These are phyloP conservation scores for Flagelloscypha sp. DNA, from an alignment of 768 basidiomycete species.

Conservation along the genomic window DNA sequence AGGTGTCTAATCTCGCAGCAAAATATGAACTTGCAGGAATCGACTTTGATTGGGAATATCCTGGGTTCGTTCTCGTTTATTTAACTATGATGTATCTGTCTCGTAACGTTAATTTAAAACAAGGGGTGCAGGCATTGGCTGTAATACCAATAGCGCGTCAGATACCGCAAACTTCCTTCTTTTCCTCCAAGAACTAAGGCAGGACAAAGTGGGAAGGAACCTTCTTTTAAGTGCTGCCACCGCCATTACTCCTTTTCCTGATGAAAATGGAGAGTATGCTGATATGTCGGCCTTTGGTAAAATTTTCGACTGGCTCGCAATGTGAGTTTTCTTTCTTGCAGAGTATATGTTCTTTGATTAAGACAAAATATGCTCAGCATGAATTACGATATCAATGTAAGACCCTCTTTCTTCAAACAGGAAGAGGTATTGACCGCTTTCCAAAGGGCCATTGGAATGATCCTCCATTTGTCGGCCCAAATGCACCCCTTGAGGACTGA, in stretches of 20 bases:
- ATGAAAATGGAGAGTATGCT: conserved; percentile 45
- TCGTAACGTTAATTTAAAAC: too few relatives aligned
- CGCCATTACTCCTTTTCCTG: conserved; percentile 32
- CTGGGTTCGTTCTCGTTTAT: too few relatives aligned
- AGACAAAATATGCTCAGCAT: conserved; percentile 43
- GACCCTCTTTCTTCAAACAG: background rate
- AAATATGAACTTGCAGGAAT: conserved; percentile 54
- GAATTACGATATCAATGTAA: conserved; percentile 59
- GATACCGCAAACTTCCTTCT: conserved; percentile 76
- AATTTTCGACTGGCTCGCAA: conserved; percentile 44
- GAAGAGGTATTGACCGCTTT: background rate
- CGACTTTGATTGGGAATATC: conserved; percentile 79
- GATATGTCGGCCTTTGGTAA: conserved; percentile 69
- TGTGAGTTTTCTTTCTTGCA: too few relatives aligned
- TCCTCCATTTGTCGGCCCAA: conserved; percentile 66
- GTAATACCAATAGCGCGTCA: conserved; percentile 50
- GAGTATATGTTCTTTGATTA: too few relatives aligned
- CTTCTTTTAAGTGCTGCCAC: conserved; percentile 51
- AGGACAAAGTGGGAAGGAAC: conserved; percentile 38
- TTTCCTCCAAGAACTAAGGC: conserved; percentile 69
- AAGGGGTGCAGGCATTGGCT: conserved; percentile 56
- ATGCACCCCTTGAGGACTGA: conserved; percentile 81
- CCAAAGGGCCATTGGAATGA: conserved; percentile 47
- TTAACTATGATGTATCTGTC: too few relatives aligned
- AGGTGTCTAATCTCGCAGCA: conserved; percentile 37